These are phyloP conservation scores for Salpingoeca rosetta DNA, from an alignment of 78 protist genomes.

Conservation along the genomic window DNA sequence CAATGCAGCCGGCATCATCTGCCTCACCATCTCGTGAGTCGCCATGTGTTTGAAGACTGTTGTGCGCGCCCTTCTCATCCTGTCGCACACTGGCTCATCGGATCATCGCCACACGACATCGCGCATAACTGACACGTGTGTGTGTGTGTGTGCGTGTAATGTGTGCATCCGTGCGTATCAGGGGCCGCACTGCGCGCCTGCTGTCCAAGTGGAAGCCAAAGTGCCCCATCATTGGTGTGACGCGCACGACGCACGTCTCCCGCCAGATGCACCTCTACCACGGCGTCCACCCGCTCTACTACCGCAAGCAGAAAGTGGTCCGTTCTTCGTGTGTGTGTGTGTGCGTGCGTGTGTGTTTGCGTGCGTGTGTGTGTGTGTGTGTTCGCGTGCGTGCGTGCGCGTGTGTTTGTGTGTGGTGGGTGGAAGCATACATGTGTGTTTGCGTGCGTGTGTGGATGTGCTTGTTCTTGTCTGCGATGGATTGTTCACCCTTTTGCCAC, in stretches of 20 bases:
- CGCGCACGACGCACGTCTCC: conserved; percentile 4
- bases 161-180: too few species aligned
- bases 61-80: too few species aligned
- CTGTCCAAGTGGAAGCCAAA: background rate
- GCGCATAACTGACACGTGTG: too few species aligned
- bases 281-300: conserved; percentile 17
- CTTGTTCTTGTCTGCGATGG: too few species aligned
- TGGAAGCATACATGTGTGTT: background rate
- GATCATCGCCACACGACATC: too few species aligned
- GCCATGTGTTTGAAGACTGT: too few species aligned
- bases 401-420: background rate
- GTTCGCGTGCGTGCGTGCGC: background rate
- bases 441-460: too few species aligned
- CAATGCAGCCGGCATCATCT: background rate
- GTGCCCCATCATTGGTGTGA: conserved; percentile 19
- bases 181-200: conserved; percentile 5
- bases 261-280: conserved; percentile 4
- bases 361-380: background rate
- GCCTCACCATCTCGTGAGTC: background rate
- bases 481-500: too few species aligned
- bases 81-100: too few species aligned
- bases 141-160: too few species aligned
- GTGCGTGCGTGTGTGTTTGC: background rate
- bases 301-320: background rate
- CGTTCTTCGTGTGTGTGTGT: background rate